Evolutionary conservation across 192 early-diverging fungal species (phyloP), one percentile per base, ranked within the genome.

Genomic region (Gamsiella multidivaricata): DNA sequence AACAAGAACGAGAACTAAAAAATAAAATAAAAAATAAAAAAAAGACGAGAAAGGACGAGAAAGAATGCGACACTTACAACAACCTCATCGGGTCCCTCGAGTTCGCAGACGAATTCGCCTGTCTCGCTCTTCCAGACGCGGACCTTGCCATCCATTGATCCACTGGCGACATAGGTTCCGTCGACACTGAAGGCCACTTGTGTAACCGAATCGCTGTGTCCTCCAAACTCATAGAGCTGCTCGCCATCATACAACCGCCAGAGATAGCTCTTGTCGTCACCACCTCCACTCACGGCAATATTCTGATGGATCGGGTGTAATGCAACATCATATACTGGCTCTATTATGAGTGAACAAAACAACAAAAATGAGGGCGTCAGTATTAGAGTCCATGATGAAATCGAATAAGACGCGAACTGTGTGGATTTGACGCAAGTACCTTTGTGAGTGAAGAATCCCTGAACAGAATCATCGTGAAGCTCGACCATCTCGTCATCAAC

Each of bases 71-170:
- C 15, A 82, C 84, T 65, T 85, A 94, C 93, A 15, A 91, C 88
- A 15, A 97, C 87, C 81, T 98, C 98, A 69, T 90, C 89, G 14
- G 96, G 94, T 5, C 96, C 96, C 54, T 99, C 96, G 26, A 98
- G 84, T 20, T 80, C 56, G 2, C 84, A 80, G 17, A 94, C 83
- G 36, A 89, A 81, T 61, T 88, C 83, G 9, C 91, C 89, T 31
- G 80, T 89, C 9, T 86, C 75, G 22, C 82, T 70, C 68, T 88
- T 81, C 86, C 90, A 92, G 29, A 97, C 91, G 56, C 81, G 81
- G 66, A 98, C 85, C 61, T 92, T 89, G 45, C 98, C 98, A 69
- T 98, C 96, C 96, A 99, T 95, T n/a, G 94, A 95, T 46, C 92
- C 98, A 2, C 91, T 87, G 6, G 96, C 96, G 52, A 94, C 89